These are phyloP conservation scores for Collybia mongolica DNA, from an alignment of 768 basidiomycete species.

Conservation along the genomic window DNA sequence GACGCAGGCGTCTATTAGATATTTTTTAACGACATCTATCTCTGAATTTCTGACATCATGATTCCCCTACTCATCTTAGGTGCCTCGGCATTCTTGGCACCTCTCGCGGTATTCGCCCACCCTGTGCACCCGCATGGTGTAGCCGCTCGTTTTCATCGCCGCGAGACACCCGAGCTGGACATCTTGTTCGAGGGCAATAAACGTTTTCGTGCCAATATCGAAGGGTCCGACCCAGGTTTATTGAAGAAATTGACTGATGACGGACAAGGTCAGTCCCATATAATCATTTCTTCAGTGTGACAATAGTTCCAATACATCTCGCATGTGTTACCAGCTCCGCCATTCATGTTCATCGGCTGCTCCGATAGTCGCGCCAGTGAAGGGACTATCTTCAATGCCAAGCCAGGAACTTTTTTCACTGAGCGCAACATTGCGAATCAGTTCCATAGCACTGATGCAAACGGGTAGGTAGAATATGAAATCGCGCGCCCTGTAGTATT, in stretches of 20 bases:
- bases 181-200: slow-evolving; percentile 29
- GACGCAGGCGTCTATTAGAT: no score
- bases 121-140: no score
- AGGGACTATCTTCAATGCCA: slow-evolving; percentile 18
- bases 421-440: slow-evolving; percentile 22
- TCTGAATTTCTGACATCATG: no score
- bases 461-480: slow-evolving; percentile 9
- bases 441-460: slow-evolving; percentile 15
- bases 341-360: slow-evolving; percentile 20
- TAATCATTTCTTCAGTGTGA: no score
- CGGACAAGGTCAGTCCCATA: slow-evolving; percentile 26
- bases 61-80: no score
- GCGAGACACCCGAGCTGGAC: slow-evolving; percentile 18
- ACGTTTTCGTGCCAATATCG: slow-evolving; percentile 25
- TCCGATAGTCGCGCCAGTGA: slow-evolving; percentile 22
- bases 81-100: no score
- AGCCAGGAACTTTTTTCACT: slow-evolving; percentile 21
- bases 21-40: no score
- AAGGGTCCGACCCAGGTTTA: slow-evolving; percentile 22
- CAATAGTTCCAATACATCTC: no score
- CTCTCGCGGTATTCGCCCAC: no score
- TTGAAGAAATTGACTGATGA: slow-evolving; percentile 27
- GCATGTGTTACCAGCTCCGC: slow-evolving; percentile 8
- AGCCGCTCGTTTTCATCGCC: no score
- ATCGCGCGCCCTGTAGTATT: background rate